Base-by-base conservation (phyloP, 352 stramenopile genomes). In the Pythium guiyangense region DNA sequence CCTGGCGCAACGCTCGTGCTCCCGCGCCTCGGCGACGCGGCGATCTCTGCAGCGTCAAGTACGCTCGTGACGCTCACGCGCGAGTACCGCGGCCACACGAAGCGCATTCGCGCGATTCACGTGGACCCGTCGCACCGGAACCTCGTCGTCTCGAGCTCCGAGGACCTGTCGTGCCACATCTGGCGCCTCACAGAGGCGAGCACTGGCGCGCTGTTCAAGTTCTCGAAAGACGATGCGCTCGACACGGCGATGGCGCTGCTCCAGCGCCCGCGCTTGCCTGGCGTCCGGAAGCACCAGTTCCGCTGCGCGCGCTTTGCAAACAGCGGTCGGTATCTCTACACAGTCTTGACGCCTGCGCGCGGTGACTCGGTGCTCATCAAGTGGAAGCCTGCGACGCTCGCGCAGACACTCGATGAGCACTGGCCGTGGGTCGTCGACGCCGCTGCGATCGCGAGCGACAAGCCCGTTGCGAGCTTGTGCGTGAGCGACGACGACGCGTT, bases 351-450 rank as follows among this genome's bases (percentile, higher is more conserved):
- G 0, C 80, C 77, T 1, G 78, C 84, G 0, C 77, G 84, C 31
- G 84, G 84, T 4, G 83, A 92, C 55, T 88, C 84, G 10, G 74
- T 92, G 58, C 60, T 94, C 46, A 71, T 94, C 59, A 91, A 91
- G 59, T 94, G 84, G 84, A 77, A 77, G 34, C 84, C 84, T 0
- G 68, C 69, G 35, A 91, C 84, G 14, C 79, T 83, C 42, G 69
- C 73, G 3, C 84, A 94, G 63, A 73, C 74, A 15, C 79, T 74
- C n/a, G 69, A 84, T 26, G 67, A 79, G n/a, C 70, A 86, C 35
- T 94, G 84, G 84, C 53, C 55, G 10, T 94, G 84, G 84, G 66
- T 75, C 6, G 67, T 94, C 10, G 79, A 77, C 18, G 42, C 61
- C 20, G 66, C 60, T 2, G 71, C 73, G 0, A 68, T 94, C 27